Evolutionary conservation across 805 yeast genomes (phyloP).

Genomic region (Candida piceae): DNA sequence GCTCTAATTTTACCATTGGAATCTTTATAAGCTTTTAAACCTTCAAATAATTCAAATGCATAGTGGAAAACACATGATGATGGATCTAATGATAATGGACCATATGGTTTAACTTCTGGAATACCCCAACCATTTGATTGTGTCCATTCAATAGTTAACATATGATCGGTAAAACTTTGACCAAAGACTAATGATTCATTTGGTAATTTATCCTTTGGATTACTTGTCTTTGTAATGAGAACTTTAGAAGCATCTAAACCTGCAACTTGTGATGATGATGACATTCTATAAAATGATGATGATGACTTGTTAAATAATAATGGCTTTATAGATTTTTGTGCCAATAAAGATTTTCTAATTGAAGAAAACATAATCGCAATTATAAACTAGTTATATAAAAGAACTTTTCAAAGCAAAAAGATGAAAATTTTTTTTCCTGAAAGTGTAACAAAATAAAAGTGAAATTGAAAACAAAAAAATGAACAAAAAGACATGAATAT

Average conservation of each 20-base stretch:
- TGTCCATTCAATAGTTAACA: slow-evolving; percentile 84
- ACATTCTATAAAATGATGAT: slow-evolving; percentile 14
- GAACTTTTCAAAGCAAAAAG: too few species aligned
- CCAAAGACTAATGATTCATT: slow-evolving; percentile 67
- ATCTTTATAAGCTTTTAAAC: slow-evolving; percentile 84
- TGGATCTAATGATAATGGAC: slow-evolving; percentile 73
- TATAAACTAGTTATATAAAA: too few species aligned
- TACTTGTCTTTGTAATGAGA: slow-evolving; percentile 37
- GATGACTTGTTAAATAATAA: background rate
- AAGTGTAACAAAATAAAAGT: too few species aligned
- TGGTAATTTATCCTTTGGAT: slow-evolving; percentile 52
- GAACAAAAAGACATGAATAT: too few species aligned
- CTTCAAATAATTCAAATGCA: slow-evolving; percentile 93
- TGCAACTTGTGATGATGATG: slow-evolving; percentile 23
- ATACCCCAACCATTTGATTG: slow-evolving; percentile 73
- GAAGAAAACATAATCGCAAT: slow-evolving; percentile 2
- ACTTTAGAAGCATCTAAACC: slow-evolving; percentile 53
- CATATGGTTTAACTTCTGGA: slow-evolving; percentile 88
- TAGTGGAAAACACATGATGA: slow-evolving; percentile 89
- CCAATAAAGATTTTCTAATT: slow-evolving; percentile 2
- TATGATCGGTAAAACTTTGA: slow-evolving; percentile 78
- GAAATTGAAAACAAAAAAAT: too few species aligned
- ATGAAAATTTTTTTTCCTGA: too few species aligned
- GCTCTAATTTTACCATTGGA: slow-evolving; percentile 63
- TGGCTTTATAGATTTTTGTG: background rate